Conservation (phyloP, 495 filamentous ascomycete genomes). For the Bombardia bombarda region DNA sequence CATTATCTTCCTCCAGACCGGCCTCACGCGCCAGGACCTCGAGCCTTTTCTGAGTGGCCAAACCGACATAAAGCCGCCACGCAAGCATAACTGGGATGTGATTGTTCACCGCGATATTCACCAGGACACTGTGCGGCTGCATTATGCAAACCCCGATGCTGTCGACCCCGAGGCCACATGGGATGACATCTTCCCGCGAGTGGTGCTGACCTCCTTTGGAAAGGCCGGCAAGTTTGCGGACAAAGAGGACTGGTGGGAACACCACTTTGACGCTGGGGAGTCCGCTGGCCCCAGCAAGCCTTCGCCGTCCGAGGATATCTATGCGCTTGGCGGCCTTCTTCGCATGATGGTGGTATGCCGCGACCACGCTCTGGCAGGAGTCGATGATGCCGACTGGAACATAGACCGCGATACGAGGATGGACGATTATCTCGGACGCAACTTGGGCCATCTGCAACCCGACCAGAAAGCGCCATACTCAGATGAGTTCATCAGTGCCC, state of each 20-base stretch:
- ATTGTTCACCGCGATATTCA: not conserved
- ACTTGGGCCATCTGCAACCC: too few relatives aligned
- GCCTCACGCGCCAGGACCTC: not conserved
- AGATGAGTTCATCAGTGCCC: too few relatives aligned
- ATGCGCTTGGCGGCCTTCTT: not conserved
- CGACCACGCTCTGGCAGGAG: too few relatives aligned
- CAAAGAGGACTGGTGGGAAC: not conserved
- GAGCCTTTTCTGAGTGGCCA: too few relatives aligned
- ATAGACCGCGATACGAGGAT: too few relatives aligned
- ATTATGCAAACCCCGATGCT: not conserved
- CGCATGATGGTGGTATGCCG: not conserved
- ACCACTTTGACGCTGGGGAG: not conserved
- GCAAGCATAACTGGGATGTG: not conserved
- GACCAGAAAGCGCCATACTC: too few relatives aligned
- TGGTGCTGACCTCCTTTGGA: not conserved
- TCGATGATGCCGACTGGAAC: too few relatives aligned
- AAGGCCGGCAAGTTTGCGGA: not conserved
- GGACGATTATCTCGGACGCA: too few relatives aligned
- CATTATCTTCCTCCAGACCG: constrained; percentile 4
- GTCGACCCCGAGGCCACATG: not conserved
- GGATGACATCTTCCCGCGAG: not conserved
- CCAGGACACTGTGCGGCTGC: not conserved
- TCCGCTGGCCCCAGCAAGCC: not conserved
- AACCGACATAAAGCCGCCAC: not conserved
- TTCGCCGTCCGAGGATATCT: not conserved